A percentile compares a stretch with the other conserved stretches of the same genome.
Conservation (phyloP, 179 eudicot species). For the Gypsophila paniculata region DNA sequence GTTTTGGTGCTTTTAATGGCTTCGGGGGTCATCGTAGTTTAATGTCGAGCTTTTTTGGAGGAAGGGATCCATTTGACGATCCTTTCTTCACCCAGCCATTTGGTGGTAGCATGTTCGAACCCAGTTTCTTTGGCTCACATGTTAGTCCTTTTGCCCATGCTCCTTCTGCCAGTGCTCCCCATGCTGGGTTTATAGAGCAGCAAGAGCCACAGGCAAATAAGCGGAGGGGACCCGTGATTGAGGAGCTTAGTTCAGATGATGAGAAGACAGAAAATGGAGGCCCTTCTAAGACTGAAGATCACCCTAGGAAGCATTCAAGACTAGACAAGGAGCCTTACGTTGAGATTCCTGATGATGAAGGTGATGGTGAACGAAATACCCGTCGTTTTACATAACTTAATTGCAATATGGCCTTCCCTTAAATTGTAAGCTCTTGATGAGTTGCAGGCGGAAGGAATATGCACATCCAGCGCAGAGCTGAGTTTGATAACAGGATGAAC, state of each 20-base stretch:
- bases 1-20: constrained; percentile 43
- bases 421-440: constrained; percentile 15
- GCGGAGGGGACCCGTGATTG: constrained; percentile 78
- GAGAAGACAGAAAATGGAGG: constrained; percentile 49
- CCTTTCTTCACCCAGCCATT: constrained; percentile 72
- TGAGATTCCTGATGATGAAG: constrained; percentile 63
- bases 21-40: constrained; percentile 53
- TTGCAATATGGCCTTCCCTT: background rate
- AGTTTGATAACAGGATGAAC: constrained; percentile 31
- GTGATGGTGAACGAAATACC: constrained; percentile 39
- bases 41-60: constrained; percentile 61
- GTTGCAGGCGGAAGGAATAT: constrained; percentile 50
- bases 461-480: constrained; percentile 41
- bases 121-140: constrained; percentile 50
- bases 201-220: constrained; percentile 43
- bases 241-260: constrained; percentile 81
- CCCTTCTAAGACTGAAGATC: constrained; percentile 32
- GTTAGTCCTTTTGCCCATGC: constrained; percentile 40
- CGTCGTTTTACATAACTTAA: background rate
- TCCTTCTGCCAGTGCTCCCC: constrained; percentile 34
- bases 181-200: constrained; percentile 51
- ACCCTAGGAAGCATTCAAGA: constrained; percentile 64
- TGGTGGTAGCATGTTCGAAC: constrained; percentile 56
- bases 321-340: constrained; percentile 46
- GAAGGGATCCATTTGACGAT: constrained; percentile 84